Percentiles rank a stretch among this genome's conserved stretches.
Conservation (phyloP, 352 stramenopile genomes). For the Phytophthora sansomeana region DNA sequence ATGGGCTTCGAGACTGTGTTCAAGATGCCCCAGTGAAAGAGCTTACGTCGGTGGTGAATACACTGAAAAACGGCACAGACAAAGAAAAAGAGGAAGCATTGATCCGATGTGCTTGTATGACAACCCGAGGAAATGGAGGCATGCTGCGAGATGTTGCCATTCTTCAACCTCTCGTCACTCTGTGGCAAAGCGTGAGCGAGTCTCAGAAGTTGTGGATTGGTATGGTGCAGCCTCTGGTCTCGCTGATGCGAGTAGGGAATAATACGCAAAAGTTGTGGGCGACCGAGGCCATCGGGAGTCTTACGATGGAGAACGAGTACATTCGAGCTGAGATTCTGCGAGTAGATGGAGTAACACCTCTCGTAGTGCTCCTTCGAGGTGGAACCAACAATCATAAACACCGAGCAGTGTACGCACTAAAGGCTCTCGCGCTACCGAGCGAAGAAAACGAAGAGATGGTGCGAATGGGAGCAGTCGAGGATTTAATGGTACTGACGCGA, state of each 20-base stretch:
- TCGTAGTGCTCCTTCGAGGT: constrained; percentile 3
- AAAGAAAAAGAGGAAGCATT: constrained; percentile 9
- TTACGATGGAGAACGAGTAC: neutral
- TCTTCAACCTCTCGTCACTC: neutral
- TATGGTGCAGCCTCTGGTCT: constrained; percentile 2
- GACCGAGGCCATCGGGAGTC: neutral
- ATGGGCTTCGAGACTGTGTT: constrained; percentile 3
- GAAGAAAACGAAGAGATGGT: neutral
- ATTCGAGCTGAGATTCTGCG: constrained; percentile 4
- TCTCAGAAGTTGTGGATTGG: constrained; percentile 7
- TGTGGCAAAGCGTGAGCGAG: constrained; percentile 6
- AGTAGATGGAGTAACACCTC: neutral
- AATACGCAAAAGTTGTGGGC: constrained; percentile 4
- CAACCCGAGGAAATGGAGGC: neutral
- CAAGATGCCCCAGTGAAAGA: neutral
- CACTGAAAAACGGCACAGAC: constrained; percentile 4
- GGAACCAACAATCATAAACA: constrained; percentile 5
- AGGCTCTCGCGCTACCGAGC: neutral
- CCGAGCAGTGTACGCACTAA: neutral
- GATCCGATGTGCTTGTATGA: constrained; percentile 2
- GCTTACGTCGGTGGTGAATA: neutral
- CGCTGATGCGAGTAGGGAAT: neutral
- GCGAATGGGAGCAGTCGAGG: neutral
- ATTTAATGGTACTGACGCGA: neutral
- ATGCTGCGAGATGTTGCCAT: neutral